Base-by-base conservation (phyloP, 768 basidiomycete genomes). In the Serendipita sp. region DNA sequence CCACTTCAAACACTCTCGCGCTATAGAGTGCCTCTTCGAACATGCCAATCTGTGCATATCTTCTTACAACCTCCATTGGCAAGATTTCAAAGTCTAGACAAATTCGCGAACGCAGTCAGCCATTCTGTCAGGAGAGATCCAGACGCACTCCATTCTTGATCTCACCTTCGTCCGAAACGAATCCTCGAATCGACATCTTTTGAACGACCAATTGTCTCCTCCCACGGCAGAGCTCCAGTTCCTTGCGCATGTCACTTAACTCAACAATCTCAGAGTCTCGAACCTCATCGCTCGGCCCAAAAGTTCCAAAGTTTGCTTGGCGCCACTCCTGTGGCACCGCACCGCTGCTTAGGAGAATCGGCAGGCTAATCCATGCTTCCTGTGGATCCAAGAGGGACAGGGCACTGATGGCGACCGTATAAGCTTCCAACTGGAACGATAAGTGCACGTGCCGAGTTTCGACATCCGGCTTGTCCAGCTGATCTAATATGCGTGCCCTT, bases 391-490 rank as follows among this genome's bases (percentile, higher is more conserved):
- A 81, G 67, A 98, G 78, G 18, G 87, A 83, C 52, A 99, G 77
- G 3, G 91, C 85, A 71, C 96, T 96, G 72, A 94, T 88, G 32
- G 92, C 88, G 46, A 94, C 84, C 58, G 86, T 80, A 70, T 90
- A 87, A 13, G 91, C 88, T 69, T 93, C 84, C 36, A 85, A 74
- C 72, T 85, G 90, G 69, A 86, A 83, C 69, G 85, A 83, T 41
- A 84, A 79, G 18, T 88, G 70, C 44, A 74, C 67, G 67, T 76
- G 77, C 51, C 76, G 71, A 67, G 71, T 32, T 23, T 60, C 56
- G 8, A 10, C 10, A 60, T 38, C 56, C 30, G 30, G 36, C 36
- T 60, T 60, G 4, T 60, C 56, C 56, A n/a, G 8, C 35, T 5
- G 56, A 28, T 30, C 83, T 7, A 98, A 75, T 71, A 91, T 88